These are phyloP conservation scores for Pisolithus marmoratus DNA, from an alignment of 768 basidiomycete genomes.

Conservation along the genomic window DNA sequence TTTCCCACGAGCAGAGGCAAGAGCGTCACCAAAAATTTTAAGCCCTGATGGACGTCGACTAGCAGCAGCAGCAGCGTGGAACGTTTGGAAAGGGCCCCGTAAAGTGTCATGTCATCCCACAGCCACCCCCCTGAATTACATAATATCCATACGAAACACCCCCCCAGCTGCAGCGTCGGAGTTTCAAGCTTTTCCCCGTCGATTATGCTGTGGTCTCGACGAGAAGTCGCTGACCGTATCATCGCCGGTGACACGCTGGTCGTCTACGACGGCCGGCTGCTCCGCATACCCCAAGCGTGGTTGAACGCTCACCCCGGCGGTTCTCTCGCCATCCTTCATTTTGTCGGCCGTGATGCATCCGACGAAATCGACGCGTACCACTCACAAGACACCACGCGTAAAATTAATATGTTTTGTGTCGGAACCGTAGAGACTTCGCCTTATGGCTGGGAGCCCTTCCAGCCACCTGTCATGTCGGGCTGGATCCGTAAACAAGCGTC, in stretches of 20 bases:
- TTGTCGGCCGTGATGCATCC: constrained; percentile 89
- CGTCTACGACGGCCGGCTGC: constrained; percentile 60
- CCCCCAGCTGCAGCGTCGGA: constrained; percentile 6
- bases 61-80: too few species aligned
- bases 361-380: constrained; percentile 96
- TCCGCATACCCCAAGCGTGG: constrained; percentile 69
- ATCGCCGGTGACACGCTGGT: constrained; percentile 71
- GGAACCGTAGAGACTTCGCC: constrained; percentile 58
- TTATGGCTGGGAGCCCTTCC: constrained; percentile 62
- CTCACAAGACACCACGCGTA: constrained; percentile 33
- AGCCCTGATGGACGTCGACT: too few species aligned
- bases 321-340: constrained; percentile 83
- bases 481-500: constrained; percentile 60
- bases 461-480: constrained; percentile 83
- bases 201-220: constrained; percentile 37
- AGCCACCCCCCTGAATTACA: too few species aligned
- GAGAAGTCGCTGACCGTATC: constrained; percentile 63
- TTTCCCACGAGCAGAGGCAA: constrained; percentile 18
- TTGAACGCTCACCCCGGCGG: constrained; percentile 89
- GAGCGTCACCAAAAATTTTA: background rate
- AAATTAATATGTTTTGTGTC: constrained; percentile 47
- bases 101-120: too few species aligned
- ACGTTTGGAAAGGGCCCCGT: too few species aligned
- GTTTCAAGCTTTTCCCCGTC: constrained; percentile 18
- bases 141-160: background rate